phyloP scores from a whole-genome alignment of 176 grass and related monocot species.

The Areca catechu region DNA sequence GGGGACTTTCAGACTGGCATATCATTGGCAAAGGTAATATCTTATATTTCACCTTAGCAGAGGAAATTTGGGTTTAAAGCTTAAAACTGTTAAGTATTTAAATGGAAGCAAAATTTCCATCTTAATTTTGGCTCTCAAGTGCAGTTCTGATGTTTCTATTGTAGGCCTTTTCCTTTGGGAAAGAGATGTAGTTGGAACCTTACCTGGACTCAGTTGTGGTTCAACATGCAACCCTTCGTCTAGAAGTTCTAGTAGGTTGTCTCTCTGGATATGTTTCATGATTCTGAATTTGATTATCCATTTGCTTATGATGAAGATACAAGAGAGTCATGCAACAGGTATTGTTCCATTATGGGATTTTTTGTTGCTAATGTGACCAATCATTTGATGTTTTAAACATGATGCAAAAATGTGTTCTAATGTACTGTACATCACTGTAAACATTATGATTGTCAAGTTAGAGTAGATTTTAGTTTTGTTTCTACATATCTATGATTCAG shows the following conservation, averaged over 20 bases:
- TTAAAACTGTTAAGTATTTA: no score
- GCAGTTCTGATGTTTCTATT: neutral
- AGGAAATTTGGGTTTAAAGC: no score
- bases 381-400: no score
- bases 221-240: conserved; percentile 6
- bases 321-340: conserved; percentile 38
- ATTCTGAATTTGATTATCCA: conserved; percentile 24
- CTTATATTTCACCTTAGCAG: neutral
- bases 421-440: no score
- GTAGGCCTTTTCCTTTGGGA: conserved; percentile 41
- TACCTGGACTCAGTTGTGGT: conserved; percentile 28
- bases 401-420: no score
- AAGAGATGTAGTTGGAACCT: conserved; percentile 49
- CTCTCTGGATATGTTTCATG: conserved; percentile 47
- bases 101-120: no score
- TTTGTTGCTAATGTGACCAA: no score
- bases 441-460: no score
- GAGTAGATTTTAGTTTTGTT: no score
- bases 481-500: no score
- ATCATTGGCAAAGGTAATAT: conserved; percentile 33
- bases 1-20: conserved; percentile 22
- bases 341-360: conserved; percentile 6
- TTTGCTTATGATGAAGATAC: conserved; percentile 61
- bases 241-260: conserved; percentile 39
- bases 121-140: no score